phyloP scores from a whole-genome alignment of 257 asterid species.

The Nicotiana obtusifolia region DNA sequence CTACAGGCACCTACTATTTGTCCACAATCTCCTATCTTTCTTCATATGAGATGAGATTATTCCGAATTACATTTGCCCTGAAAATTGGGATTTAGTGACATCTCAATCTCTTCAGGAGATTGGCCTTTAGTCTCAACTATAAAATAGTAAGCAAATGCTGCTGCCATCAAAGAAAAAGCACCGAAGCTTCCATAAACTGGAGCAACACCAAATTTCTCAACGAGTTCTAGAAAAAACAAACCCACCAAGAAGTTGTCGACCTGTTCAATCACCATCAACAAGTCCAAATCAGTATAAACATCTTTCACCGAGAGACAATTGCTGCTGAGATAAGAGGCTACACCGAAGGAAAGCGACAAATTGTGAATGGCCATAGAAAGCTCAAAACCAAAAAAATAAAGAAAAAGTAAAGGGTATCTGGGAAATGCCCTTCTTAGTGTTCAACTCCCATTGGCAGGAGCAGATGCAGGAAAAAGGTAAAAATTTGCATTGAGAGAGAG shows the following conservation, averaged over 20 bases:
- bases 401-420: neutral
- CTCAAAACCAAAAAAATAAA: too few species aligned
- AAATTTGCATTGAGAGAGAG: neutral
- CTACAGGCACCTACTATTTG: neutral
- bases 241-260: constrained; percentile 87
- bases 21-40: neutral
- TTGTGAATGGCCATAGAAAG: neutral
- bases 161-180: constrained; percentile 58
- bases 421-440: neutral
- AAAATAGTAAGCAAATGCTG: constrained; percentile 53
- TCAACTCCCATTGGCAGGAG: neutral
- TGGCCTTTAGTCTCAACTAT: constrained; percentile 74
- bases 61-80: constrained; percentile 20
- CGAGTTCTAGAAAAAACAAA: constrained; percentile 61
- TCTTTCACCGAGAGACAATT: neutral
- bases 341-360: neutral
- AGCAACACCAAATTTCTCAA: constrained; percentile 59
- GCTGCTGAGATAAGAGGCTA: neutral
- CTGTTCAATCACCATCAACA: constrained; percentile 28
- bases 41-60: neutral
- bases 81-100: constrained; percentile 38
- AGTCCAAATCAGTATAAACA: neutral
- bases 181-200: constrained; percentile 67
- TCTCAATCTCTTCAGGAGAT: constrained; percentile 84
- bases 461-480: neutral